Conservation (phyloP, 441 rosid genomes). For the Adansonia rubrostipa region DNA sequence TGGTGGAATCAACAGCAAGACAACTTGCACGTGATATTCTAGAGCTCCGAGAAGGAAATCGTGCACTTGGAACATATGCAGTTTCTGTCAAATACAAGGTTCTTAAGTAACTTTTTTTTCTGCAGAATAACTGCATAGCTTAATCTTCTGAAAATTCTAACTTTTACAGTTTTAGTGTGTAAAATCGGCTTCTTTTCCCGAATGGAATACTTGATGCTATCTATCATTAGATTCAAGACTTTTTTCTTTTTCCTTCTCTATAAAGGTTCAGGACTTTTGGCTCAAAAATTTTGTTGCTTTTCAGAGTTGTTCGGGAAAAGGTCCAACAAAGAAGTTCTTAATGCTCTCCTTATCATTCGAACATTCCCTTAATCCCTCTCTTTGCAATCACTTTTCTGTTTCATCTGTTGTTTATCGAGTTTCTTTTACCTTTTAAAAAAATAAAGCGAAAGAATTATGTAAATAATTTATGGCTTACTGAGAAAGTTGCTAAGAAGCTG, state of each 20-base stretch:
- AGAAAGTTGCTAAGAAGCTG: not conserved
- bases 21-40: slow-evolving; percentile 83
- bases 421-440: not conserved
- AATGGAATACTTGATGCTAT: not conserved
- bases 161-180: not conserved
- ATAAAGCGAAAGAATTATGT: not conserved
- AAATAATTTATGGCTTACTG: not conserved
- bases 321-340: not conserved
- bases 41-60: slow-evolving; percentile 72
- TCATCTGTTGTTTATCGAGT: not conserved
- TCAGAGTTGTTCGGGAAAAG: not conserved
- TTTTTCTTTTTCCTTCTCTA: not conserved
- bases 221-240: not conserved
- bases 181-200: not conserved
- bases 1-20: slow-evolving; percentile 83
- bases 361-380: not conserved
- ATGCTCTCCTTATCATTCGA: not conserved
- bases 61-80: slow-evolving; percentile 73
- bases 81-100: slow-evolving; percentile 81
- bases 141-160: not conserved
- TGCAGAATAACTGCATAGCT: not conserved
- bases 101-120: slow-evolving; percentile 2
- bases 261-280: not conserved
- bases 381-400: not conserved
- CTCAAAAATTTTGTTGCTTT: not conserved